Percentiles rank a stretch among this genome's conserved stretches.
phyloP scores from a whole-genome alignment of 768 basidiomycete genomes.

The Lactifluus piperatus region DNA sequence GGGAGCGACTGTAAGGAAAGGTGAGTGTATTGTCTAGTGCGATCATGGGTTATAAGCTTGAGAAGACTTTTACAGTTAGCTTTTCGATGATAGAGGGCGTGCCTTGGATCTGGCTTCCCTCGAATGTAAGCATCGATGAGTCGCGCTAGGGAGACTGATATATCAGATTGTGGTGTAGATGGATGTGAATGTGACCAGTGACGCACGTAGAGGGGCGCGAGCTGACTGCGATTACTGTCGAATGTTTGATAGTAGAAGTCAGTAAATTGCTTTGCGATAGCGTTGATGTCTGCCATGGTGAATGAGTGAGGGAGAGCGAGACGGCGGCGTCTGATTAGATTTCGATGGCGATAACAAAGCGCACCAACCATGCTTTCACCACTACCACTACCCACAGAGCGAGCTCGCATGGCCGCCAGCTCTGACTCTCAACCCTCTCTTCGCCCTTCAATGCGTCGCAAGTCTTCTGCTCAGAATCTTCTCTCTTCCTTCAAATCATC shows the following conservation, averaged over 20 bases:
- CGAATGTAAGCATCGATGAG: constrained; percentile 80
- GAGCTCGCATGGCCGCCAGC: constrained; percentile 17
- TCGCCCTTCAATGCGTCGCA: constrained; percentile 68
- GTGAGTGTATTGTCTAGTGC: background rate
- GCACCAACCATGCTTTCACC: background rate
- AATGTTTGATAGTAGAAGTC: constrained; percentile 81
- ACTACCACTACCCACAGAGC: too few relatives aligned
- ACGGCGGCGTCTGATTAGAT: constrained; percentile 16
- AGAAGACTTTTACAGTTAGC: constrained; percentile 44
- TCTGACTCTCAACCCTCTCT: constrained; percentile 20
- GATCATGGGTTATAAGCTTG: too few relatives aligned
- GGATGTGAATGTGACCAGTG: constrained; percentile 20
- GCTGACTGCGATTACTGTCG: constrained; percentile 46
- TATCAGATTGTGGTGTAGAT: constrained; percentile 23
- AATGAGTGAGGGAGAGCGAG: background rate
- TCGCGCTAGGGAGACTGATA: constrained; percentile 50
- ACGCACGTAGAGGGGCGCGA: constrained; percentile 74
- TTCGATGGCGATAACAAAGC: background rate
- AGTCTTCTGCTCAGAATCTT: constrained; percentile 79
- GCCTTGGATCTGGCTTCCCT: constrained; percentile 54
- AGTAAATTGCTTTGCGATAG: constrained; percentile 70
- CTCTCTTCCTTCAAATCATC: constrained; percentile 60
- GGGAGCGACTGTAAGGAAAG: constrained; percentile 44
- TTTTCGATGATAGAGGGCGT: constrained; percentile 53
- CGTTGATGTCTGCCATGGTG: constrained; percentile 63